Percentiles rank a stretch among this genome's conserved stretches.
These are phyloP conservation scores for Taphrina deformans DNA, from an alignment of 1,139 yeast genomes.

Conservation along the genomic window DNA sequence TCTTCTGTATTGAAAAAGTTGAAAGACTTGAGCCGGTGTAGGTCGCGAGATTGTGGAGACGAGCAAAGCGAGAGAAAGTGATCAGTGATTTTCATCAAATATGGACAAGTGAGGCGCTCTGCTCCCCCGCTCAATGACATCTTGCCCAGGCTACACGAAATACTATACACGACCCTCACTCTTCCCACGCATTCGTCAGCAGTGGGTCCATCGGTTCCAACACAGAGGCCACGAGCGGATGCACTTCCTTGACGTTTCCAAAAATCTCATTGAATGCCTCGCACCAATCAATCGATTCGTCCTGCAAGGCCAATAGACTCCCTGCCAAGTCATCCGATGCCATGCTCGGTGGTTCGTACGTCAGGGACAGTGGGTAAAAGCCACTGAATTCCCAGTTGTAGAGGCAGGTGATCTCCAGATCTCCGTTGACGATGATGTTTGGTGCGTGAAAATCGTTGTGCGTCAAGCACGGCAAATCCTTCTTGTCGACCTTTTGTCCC, in stretches of 20 bases:
- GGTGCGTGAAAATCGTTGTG: constrained; percentile 8
- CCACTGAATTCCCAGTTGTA: constrained; percentile 5
- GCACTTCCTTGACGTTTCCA: constrained; percentile 1
- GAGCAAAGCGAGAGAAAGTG: background rate
- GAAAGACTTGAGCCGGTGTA: background rate
- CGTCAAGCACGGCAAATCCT: constrained; percentile 7
- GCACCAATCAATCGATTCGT: constrained; percentile 3
- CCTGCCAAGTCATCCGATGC: background rate
- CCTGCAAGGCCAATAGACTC: background rate
- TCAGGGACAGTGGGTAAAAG: constrained; percentile 4
- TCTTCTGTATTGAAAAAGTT: background rate
- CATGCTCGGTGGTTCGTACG: constrained; percentile 4
- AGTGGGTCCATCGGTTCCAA: constrained; percentile 4
- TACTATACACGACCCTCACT: too few species aligned
- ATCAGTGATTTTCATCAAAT: background rate
- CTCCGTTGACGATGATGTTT: constrained; percentile 1
- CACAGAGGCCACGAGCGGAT: background rate
- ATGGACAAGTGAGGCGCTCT: background rate
- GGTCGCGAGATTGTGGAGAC: background rate
- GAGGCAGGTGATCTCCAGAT: background rate
- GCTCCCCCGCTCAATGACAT: too few species aligned
- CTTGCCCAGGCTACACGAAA: too few species aligned
- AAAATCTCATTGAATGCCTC: background rate
- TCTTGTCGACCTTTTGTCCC: background rate
- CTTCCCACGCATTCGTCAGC: constrained; percentile 2